Conservation (phyloP, 352 stramenopile species). For the Phytophthora brassicae region DNA sequence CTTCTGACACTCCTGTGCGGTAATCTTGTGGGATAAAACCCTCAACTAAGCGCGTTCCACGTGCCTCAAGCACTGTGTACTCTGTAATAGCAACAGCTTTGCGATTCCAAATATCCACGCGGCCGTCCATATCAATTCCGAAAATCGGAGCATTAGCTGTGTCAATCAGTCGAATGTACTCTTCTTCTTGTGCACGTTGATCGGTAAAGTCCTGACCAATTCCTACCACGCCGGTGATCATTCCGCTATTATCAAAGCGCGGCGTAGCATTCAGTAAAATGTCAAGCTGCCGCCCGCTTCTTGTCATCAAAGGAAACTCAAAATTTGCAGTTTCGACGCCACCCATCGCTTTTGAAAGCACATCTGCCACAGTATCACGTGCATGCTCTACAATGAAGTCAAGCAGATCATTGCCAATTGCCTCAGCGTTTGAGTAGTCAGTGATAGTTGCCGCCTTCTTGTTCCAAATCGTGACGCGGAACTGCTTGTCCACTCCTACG, state of each 20-base stretch:
- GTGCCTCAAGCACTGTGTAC: conserved; percentile 88
- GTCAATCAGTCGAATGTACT: conserved; percentile 88
- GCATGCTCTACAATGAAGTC: conserved; percentile 73
- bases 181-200: conserved; percentile 81
- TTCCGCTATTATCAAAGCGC: conserved; percentile 64
- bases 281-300: conserved; percentile 61
- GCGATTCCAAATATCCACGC: conserved; percentile 91
- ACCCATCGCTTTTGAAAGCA: conserved; percentile 64
- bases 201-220: conserved; percentile 87
- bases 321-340: conserved; percentile 81
- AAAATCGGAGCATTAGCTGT: conserved; percentile 91
- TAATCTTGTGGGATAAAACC: conserved; percentile 87
- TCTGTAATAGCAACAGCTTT: conserved; percentile 90
- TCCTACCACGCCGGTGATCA: conserved; percentile 76
- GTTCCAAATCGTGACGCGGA: conserved; percentile 92
- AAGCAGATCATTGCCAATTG: conserved; percentile 77
- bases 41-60: conserved; percentile 87
- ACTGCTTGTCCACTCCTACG: conserved; percentile 80
- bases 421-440: conserved; percentile 86
- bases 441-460: conserved; percentile 89
- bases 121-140: conserved; percentile 79
- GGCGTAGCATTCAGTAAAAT: conserved; percentile 84
- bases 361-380: conserved; percentile 59
- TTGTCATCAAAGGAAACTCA: conserved; percentile 84
- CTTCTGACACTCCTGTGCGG: conserved; percentile 51